A percentile compares a stretch with the other conserved stretches of the same genome.
Conservation (phyloP, 208 protist species). For the Trypanosoma caninum region DNA sequence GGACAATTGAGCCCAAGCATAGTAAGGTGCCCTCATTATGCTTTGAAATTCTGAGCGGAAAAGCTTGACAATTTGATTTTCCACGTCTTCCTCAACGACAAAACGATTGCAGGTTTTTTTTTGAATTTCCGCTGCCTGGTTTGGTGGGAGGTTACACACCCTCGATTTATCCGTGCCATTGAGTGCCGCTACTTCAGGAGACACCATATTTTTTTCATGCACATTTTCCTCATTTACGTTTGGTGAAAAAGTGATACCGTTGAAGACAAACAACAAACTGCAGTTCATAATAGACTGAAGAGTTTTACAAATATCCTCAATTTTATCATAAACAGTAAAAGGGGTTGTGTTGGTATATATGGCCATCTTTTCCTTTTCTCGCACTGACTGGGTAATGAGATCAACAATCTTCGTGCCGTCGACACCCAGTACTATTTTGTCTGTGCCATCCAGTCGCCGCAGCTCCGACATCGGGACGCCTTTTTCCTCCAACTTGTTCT, state of each 20-base stretch:
- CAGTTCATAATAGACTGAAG: slow-evolving; percentile 20
- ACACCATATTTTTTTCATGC: slow-evolving; percentile 9
- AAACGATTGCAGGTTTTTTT: slow-evolving; percentile 50
- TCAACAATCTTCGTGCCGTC: slow-evolving; percentile 85
- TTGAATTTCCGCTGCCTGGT: slow-evolving; percentile 26
- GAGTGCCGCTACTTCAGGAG: slow-evolving; percentile 9
- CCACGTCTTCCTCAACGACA: slow-evolving; percentile 76
- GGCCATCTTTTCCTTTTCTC: slow-evolving; percentile 42
- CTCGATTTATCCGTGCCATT: slow-evolving; percentile 19
- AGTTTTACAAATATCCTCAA: slow-evolving; percentile 26
- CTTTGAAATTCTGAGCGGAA: slow-evolving; percentile 42
- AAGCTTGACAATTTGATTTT: slow-evolving; percentile 66
- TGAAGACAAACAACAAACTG: slow-evolving; percentile 23
- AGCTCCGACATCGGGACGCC: slow-evolving; percentile 47
- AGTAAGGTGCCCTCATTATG: slow-evolving; percentile 79
- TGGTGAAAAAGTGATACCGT: slow-evolving; percentile 23
- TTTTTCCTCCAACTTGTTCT: slow-evolving; percentile 64
- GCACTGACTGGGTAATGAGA: slow-evolving; percentile 57
- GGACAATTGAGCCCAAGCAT: slow-evolving; percentile 85
- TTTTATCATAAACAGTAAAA: slow-evolving; percentile 56
- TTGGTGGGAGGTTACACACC: slow-evolving; percentile 8
- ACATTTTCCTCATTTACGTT: slow-evolving; percentile 14
- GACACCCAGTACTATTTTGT: slow-evolving; percentile 55
- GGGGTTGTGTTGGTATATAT: slow-evolving; percentile 74
- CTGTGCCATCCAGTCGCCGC: slow-evolving; percentile 37